These are phyloP conservation scores for Sugiyamaella xylanicola DNA, from an alignment of 1,139 yeast genomes.

Conservation along the genomic window DNA sequence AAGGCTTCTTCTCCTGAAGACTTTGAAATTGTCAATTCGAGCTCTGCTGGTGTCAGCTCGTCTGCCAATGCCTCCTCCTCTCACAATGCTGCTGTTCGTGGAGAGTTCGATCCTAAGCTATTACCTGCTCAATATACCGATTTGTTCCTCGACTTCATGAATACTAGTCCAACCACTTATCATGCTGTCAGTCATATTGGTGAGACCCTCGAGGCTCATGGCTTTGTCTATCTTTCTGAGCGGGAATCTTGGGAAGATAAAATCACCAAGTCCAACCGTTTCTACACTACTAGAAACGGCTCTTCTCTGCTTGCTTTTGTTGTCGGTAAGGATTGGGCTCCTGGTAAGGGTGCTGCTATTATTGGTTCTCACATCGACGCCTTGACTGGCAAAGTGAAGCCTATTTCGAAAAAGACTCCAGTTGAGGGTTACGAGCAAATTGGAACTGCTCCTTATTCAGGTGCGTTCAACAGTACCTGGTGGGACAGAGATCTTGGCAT, in stretches of 20 bases:
- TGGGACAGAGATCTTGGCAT: slow-evolving; percentile 91
- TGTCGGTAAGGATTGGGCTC: slow-evolving; percentile 65
- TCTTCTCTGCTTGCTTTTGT: slow-evolving; percentile 81
- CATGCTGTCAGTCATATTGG: slow-evolving; percentile 74
- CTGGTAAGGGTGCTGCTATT: slow-evolving; percentile 80
- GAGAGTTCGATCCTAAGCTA: slow-evolving; percentile 24
- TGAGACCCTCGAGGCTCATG: slow-evolving; percentile 39
- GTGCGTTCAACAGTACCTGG: slow-evolving; percentile 78
- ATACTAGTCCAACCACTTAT: slow-evolving; percentile 86
- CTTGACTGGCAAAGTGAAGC: slow-evolving; percentile 74
- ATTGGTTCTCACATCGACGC: slow-evolving; percentile 95
- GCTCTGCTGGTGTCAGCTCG: neutral
- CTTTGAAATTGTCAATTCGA: slow-evolving; percentile 8
- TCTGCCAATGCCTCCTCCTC: no score
- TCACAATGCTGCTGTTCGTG: slow-evolving; percentile 6
- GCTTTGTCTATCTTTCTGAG: slow-evolving; percentile 63
- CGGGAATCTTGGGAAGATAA: slow-evolving; percentile 67
- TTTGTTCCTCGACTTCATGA: slow-evolving; percentile 77
- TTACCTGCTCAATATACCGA: slow-evolving; percentile 36
- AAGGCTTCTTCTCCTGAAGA: slow-evolving; percentile 10
- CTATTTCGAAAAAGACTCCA: slow-evolving; percentile 68
- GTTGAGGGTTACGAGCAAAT: slow-evolving; percentile 80
- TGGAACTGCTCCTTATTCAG: slow-evolving; percentile 94
- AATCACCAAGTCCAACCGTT: slow-evolving; percentile 59
- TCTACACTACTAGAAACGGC: slow-evolving; percentile 74